Evolutionary conservation across 179 eudicot species (phyloP), one percentile per base, ranked within the genome.

Genomic region (Carnegiea gigantea): DNA sequence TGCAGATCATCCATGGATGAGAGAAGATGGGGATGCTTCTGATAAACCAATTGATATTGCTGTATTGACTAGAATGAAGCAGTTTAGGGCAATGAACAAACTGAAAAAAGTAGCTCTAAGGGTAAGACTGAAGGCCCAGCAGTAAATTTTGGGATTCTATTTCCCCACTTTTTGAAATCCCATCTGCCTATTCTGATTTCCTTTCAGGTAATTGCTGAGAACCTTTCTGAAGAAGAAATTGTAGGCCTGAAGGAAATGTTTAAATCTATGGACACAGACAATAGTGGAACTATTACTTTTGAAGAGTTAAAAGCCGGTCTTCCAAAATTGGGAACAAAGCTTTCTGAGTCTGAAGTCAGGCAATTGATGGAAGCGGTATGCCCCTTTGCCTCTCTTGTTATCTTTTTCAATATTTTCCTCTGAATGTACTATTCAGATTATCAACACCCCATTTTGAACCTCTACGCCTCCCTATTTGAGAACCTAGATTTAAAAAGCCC

Each of bases 51-150:
- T 96, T 84, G 99, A 96, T 84, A 86, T 91, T 83, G 99, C 98
- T 80, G 98, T 96, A 77, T 85, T 96, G 78, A 84, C 88, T 72
- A 92, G 99, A 89, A 94, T 96, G 99, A 96, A 96, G 90, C 97
- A 96, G 85, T 96, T 96, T 92, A 88, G 99, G 77, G 99, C 98
- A 54, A 96, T 96, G 99, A 96, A 96, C 91, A 96, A 94, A 88
- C 97, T 96, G 72, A 96, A 96, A 83, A 96, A 94, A 92, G 95
- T 96, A 59, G 99, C 99, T 73, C 79, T 96, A 46, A 94, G 94
- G 97, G 99, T 95, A 77, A 78, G 88, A 83, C 48, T 46, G 59
- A 28, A 43, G 70, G 51, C 70, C 28, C 38, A 43, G 24, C 23
- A 26, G 33, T 75, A 6, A 11, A 75, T 26, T 40, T 59, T 43